Evolutionary conservation across 306 rosid species (phyloP).

Genomic region (Inga laurina): DNA sequence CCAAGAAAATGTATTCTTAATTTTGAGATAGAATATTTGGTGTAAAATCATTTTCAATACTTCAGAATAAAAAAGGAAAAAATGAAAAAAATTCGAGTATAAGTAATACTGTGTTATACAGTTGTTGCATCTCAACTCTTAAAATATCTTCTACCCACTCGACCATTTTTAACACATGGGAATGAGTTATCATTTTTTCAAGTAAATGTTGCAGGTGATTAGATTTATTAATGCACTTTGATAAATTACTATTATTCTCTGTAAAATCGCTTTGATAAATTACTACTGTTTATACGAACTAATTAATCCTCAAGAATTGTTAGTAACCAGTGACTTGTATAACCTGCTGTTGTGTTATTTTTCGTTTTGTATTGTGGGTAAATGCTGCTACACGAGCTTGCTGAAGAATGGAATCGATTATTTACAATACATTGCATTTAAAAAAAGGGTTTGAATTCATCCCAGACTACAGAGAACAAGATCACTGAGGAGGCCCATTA

Average conservation of each 20-base stretch:
- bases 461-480: constrained; percentile 11
- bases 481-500: constrained; percentile 60
- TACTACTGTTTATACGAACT: background rate
- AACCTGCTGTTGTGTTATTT: background rate
- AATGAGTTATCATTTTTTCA: background rate
- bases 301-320: background rate
- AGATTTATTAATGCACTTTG: background rate
- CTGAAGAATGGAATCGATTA: background rate
- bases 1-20: constrained; percentile 11
- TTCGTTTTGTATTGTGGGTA: background rate
- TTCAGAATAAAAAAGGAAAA: background rate
- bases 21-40: background rate
- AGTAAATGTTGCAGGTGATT: background rate
- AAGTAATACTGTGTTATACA: background rate
- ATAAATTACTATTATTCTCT: background rate
- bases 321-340: background rate
- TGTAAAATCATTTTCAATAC: background rate
- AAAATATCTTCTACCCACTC: background rate
- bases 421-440: background rate
- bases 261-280: background rate
- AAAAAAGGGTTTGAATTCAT: background rate
- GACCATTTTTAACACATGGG: background rate
- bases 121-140: background rate
- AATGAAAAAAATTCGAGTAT: background rate
- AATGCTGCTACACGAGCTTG: background rate